These are phyloP conservation scores for Glaciozyma martinii DNA, from an alignment of 768 basidiomycete species.

Conservation along the genomic window DNA sequence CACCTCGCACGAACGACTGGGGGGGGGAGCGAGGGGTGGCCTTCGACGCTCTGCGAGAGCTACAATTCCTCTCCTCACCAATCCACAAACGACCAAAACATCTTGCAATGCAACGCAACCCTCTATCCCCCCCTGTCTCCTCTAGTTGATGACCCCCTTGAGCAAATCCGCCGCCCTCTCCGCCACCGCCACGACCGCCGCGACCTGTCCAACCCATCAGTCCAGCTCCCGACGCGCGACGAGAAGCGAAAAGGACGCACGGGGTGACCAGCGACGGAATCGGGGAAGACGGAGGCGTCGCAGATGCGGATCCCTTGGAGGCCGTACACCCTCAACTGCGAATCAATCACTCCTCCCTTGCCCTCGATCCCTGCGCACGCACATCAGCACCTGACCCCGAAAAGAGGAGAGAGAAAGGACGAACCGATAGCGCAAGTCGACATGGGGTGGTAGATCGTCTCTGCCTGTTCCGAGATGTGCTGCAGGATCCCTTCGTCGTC, in stretches of 20 bases:
- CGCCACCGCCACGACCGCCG: too few species aligned
- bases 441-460: conserved; percentile 31
- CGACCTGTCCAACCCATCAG: too few species aligned
- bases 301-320: conserved; percentile 20
- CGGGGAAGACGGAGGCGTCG: conserved; percentile 33
- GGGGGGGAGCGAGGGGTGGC: too few species aligned
- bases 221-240: too few species aligned
- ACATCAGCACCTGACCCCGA: neutral
- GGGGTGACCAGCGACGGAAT: conserved; percentile 27
- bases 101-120: too few species aligned
- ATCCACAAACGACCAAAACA: too few species aligned
- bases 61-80: too few species aligned
- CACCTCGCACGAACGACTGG: too few species aligned
- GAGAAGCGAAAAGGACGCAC: neutral
- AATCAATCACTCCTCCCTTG: conserved; percentile 12
- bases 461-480: conserved; percentile 12
- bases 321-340: conserved; percentile 17
- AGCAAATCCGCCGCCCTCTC: too few species aligned
- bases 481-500: conserved; percentile 15
- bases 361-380: neutral
- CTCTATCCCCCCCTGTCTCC: too few species aligned
- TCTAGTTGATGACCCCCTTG: too few species aligned
- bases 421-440: conserved; percentile 17
- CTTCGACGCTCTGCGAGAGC: too few species aligned
- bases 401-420: neutral